These are phyloP conservation scores for Neurospora crassa DNA, from an alignment of 2,329 filamentous ascomycete genomes.

Conservation along the genomic window DNA sequence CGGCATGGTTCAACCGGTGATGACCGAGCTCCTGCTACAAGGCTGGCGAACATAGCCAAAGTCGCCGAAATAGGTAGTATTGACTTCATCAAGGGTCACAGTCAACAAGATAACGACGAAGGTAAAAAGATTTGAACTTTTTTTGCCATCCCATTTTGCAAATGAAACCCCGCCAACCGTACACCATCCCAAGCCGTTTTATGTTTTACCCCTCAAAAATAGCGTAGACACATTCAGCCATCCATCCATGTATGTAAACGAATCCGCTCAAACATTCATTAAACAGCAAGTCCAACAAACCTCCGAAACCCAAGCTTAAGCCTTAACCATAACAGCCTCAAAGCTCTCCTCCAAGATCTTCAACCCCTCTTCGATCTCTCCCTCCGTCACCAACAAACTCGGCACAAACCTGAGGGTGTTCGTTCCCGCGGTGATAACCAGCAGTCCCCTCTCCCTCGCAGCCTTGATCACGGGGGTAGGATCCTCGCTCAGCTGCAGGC, in stretches of 20 bases:
- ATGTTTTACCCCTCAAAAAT: not conserved
- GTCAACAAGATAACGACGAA: not conserved
- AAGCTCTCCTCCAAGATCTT: constrained; percentile 64
- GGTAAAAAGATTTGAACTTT: not conserved
- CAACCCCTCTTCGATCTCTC: constrained; percentile 71
- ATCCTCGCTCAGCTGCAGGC: constrained; percentile 70
- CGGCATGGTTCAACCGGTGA: not conserved
- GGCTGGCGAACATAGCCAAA: not conserved
- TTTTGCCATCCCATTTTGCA: not conserved
- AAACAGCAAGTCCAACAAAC: not conserved
- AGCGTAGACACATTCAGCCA: too few relatives aligned
- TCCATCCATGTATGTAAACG: not conserved
- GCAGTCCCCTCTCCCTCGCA: constrained; percentile 73
- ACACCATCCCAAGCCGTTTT: not conserved
- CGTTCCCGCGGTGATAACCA: constrained; percentile 86
- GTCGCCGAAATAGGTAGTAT: not conserved
- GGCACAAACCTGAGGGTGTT: constrained; percentile 92
- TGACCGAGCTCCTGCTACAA: not conserved
- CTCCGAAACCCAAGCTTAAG: not conserved
- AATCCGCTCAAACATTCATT: not conserved
- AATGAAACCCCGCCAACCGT: not conserved
- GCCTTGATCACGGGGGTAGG: constrained; percentile 69
- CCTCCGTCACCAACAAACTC: constrained; percentile 68
- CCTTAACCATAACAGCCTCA: constrained; percentile 24
- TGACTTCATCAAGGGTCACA: not conserved